These are phyloP conservation scores for Sarocladium oryzae DNA, from an alignment of 2,329 filamentous ascomycete species.

Conservation along the genomic window DNA sequence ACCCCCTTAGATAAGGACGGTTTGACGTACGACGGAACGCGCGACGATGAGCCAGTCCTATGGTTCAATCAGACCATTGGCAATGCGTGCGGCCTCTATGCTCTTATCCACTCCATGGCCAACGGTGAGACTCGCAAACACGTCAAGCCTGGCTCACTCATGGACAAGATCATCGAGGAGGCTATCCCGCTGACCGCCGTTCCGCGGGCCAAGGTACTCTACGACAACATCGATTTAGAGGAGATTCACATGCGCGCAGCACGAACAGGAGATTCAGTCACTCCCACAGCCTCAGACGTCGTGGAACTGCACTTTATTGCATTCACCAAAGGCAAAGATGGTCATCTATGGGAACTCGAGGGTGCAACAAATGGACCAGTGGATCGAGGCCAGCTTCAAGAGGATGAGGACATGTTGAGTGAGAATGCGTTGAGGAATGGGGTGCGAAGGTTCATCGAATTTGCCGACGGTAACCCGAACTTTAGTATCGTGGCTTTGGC, in stretches of 20 bases:
- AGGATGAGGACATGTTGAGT: slow-evolving; percentile 58
- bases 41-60: slow-evolving; percentile 54
- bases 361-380: slow-evolving; percentile 67
- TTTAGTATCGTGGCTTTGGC: slow-evolving; percentile 34
- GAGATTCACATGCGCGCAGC: slow-evolving; percentile 67
- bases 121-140: slow-evolving; percentile 58
- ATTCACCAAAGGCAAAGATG: slow-evolving; percentile 63
- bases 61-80: slow-evolving; percentile 86
- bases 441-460: slow-evolving; percentile 35
- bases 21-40: slow-evolving; percentile 25
- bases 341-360: slow-evolving; percentile 72
- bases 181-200: slow-evolving; percentile 55
- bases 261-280: slow-evolving; percentile 57
- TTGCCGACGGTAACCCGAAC: slow-evolving; percentile 27
- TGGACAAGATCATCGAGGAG: slow-evolving; percentile 53
- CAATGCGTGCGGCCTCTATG: slow-evolving; percentile 76
- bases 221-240: slow-evolving; percentile 64
- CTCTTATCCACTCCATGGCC: slow-evolving; percentile 63
- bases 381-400: slow-evolving; percentile 50
- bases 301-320: slow-evolving; percentile 74
- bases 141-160: slow-evolving; percentile 45
- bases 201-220: slow-evolving; percentile 61
- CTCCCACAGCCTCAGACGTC: slow-evolving; percentile 54
- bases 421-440: slow-evolving; percentile 61
- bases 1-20: slow-evolving; percentile 17